A percentile compares a stretch with the other conserved stretches of the same genome.
phyloP scores from a whole-genome alignment of 768 basidiomycete genomes.

The Piloderma croceum region DNA sequence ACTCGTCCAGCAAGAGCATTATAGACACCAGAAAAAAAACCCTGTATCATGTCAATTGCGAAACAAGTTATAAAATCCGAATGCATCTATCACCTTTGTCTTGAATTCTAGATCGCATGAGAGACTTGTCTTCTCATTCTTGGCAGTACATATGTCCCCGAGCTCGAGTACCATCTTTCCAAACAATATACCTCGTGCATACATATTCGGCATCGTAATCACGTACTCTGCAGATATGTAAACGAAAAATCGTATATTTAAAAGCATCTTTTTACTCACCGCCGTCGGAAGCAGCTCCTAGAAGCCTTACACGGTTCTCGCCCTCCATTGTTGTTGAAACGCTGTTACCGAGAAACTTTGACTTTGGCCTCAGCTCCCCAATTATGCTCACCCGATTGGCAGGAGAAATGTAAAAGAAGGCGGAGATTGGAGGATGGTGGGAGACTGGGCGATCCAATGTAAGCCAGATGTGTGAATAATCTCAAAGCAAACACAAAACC shows the following conservation, averaged over 20 bases:
- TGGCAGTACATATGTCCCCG: constrained; percentile 81
- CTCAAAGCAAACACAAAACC: constrained; percentile 9
- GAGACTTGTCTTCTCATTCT: constrained; percentile 72
- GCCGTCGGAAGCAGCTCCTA: constrained; percentile 82
- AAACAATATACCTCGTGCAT: constrained; percentile 80
- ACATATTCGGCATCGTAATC: constrained; percentile 98
- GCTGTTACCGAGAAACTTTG: constrained; percentile 93
- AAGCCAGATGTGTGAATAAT: constrained; percentile 6
- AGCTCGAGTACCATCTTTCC: constrained; percentile 96
- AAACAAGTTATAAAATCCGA: neutral
- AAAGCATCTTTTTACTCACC: constrained; percentile 45
- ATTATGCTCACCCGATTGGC: constrained; percentile 81
- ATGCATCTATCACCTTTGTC: constrained; percentile 62
- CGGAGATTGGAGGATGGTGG: constrained; percentile 90
- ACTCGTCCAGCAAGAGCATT: constrained; percentile 84
- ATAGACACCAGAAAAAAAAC: constrained; percentile 96
- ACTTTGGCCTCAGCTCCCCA: constrained; percentile 93
- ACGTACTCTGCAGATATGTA: constrained; percentile 56
- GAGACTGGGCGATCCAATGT: constrained; percentile 56
- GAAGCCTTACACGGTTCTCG: constrained; percentile 79
- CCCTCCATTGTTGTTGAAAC: constrained; percentile 97
- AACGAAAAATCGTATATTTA: constrained; percentile 2
- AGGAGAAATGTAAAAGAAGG: constrained; percentile 94
- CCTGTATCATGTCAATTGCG: constrained; percentile 46
- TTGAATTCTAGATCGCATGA: constrained; percentile 91